A percentile compares a stretch with the other conserved stretches of the same genome.
phyloP scores from a whole-genome alignment of 345 rosid species.

The Aquilaria yunnanensis region DNA sequence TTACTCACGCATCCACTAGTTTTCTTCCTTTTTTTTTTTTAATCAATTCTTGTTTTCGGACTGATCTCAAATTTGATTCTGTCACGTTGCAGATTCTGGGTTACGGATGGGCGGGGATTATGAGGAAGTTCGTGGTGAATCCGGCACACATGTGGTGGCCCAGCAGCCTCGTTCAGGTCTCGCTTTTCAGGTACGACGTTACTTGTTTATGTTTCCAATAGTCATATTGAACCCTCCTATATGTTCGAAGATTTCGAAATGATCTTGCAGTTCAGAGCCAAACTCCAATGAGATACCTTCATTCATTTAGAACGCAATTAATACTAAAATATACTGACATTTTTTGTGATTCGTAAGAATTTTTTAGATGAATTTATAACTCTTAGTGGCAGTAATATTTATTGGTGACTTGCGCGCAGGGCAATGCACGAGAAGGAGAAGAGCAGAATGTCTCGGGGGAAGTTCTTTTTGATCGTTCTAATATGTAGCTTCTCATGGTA shows the following conservation, averaged over 20 bases:
- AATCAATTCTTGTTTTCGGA: background rate
- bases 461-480: conserved; percentile 57
- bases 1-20: no score
- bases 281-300: no score
- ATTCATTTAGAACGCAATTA: no score
- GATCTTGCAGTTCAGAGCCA: no score
- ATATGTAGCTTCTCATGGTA: conserved; percentile 64
- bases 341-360: no score
- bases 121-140: conserved; percentile 56
- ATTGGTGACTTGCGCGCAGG: conserved; percentile 14
- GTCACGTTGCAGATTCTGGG: conserved; percentile 41
- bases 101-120: conserved; percentile 66
- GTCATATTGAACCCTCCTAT: no score
- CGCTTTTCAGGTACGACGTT: conserved; percentile 44
- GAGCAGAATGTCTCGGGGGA: conserved; percentile 43
- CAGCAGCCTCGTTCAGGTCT: conserved; percentile 46
- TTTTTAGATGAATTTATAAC: no score
- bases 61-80: background rate
- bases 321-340: no score
- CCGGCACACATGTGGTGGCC: conserved; percentile 85
- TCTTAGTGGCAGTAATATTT: no score
- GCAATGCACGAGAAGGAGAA: conserved; percentile 53
- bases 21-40: no score
- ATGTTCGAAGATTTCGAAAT: no score
- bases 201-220: no score